A percentile compares a stretch with the other conserved stretches of the same genome.
These are phyloP conservation scores for Hymenotorrendiella dingleyae DNA, from an alignment of 2,329 filamentous ascomycete genomes.

Conservation along the genomic window DNA sequence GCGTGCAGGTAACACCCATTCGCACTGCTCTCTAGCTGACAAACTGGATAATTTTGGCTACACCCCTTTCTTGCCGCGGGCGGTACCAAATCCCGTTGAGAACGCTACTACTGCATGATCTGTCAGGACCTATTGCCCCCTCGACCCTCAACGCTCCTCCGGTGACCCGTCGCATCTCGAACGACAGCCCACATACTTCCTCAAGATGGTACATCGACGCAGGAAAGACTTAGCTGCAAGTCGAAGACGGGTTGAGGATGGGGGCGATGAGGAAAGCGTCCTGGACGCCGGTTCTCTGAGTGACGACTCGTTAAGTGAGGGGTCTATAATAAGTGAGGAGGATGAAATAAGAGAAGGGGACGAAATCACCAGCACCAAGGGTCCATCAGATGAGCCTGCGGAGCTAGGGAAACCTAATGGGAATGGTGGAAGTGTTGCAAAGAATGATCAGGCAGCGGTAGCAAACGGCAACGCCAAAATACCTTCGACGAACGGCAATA, in stretches of 20 bases:
- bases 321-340: slow-evolving; percentile 57
- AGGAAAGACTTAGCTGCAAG: slow-evolving; percentile 62
- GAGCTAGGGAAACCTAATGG: slow-evolving; percentile 28
- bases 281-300: slow-evolving; percentile 51
- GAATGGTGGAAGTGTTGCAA: slow-evolving; percentile 30
- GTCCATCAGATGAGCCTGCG: slow-evolving; percentile 42
- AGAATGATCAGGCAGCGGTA: slow-evolving; percentile 24
- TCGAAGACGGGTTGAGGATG: slow-evolving; percentile 63
- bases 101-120: slow-evolving; percentile 31
- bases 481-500: slow-evolving; percentile 33
- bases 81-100: slow-evolving; percentile 27
- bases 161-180: slow-evolving; percentile 29
- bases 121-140: slow-evolving; percentile 27
- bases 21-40: slow-evolving; percentile 18
- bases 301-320: slow-evolving; percentile 61
- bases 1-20: slow-evolving; percentile 29
- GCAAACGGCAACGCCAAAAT: slow-evolving; percentile 32
- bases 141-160: slow-evolving; percentile 27
- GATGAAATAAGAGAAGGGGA: slow-evolving; percentile 54
- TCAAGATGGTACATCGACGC: slow-evolving; percentile 46
- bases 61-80: slow-evolving; percentile 30
- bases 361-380: slow-evolving; percentile 59
- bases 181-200: slow-evolving; percentile 24
- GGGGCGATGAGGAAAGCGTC: slow-evolving; percentile 62
- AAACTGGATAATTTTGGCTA: slow-evolving; percentile 17